Base-by-base conservation (phyloP, 306 rosid genomes). In the Arachis hypogaea region DNA sequence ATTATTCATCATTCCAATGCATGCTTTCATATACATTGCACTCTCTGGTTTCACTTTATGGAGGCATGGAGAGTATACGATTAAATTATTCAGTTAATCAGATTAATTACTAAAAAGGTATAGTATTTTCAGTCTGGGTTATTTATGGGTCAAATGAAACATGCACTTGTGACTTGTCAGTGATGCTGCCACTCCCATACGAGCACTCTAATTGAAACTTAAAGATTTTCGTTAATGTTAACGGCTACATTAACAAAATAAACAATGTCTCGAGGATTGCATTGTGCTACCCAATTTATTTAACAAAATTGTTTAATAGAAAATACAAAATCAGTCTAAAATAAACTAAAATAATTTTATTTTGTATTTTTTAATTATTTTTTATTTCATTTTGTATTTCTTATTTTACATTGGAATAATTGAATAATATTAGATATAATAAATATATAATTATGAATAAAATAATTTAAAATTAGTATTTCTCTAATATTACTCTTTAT, bases 41-140 rank as follows among this genome's bases (percentile, higher is more conserved):
- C 67, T 58, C 51, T 38, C 14, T 71, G 65, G 74, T 41, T 78
- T 66, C 69, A 7, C 59, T 58, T 65, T 68, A 62, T 54, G 57
- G 62, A 22, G 68, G 45, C 73, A 71, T 45, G 3, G 11, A 46
- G 5, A 9, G 5, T 16, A 22, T 33, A 30, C 44, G 49, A 51
- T 51, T 36, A 5, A 33, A 51, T 22, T 57, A 6, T 22, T 5
- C 33, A 54, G 28, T 10, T 66, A 42, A 28, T 28, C 57, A 11
- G 7, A 54, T 44, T 64, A 64, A 64, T 64, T 64, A 18, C 4
- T 9, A 18, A 12, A 30, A 14, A 40, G 28, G 28, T 22, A 22
- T 22, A 62, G 67, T 40, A 9, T 64, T 16, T 18, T 18, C 8
- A 43, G 18, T 44, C 18, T 64, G 16, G 30, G 28, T 22, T 22